Percentiles rank a stretch among this genome's conserved stretches.
Conservation (phyloP, 208 protist species). For the Trichomonas gallinae region DNA sequence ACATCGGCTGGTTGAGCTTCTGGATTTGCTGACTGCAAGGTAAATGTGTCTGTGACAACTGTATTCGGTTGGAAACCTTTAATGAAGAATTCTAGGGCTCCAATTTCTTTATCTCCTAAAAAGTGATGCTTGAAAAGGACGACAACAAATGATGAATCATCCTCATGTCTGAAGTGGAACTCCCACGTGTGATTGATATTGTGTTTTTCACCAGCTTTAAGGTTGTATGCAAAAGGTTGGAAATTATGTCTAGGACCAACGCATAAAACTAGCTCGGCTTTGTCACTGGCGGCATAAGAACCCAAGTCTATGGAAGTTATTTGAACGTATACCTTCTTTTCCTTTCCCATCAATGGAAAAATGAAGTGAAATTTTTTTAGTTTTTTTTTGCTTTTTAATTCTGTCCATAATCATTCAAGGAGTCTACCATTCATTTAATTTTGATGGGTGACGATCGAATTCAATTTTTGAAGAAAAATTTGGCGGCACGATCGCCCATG, state of each 20-base stretch:
- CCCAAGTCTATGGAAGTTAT: not conserved
- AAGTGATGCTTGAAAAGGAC: not conserved
- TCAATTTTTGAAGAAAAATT: no score
- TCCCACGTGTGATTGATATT: not conserved
- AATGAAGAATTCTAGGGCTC: not conserved
- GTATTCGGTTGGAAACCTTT: not conserved
- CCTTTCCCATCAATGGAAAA: no score
- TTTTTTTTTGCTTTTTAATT: no score
- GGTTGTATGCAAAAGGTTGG: not conserved
- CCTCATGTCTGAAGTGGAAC: not conserved
- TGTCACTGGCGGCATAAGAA: not conserved
- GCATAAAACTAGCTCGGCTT: not conserved
- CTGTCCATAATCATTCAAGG: no score
- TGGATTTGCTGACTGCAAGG: not conserved
- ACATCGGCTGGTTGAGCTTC: not conserved
- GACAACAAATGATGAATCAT: not conserved
- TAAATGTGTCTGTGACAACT: not conserved
- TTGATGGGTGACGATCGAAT: no score
- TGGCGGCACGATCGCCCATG: no score
- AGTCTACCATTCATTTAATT: no score
- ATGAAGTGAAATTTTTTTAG: no score
- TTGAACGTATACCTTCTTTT: not conserved
- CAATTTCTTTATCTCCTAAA: not conserved
- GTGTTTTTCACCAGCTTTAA: not conserved
- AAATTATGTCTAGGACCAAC: not conserved